phyloP scores from a whole-genome alignment of 495 filamentous ascomycete species.

The Darksidea phi region DNA sequence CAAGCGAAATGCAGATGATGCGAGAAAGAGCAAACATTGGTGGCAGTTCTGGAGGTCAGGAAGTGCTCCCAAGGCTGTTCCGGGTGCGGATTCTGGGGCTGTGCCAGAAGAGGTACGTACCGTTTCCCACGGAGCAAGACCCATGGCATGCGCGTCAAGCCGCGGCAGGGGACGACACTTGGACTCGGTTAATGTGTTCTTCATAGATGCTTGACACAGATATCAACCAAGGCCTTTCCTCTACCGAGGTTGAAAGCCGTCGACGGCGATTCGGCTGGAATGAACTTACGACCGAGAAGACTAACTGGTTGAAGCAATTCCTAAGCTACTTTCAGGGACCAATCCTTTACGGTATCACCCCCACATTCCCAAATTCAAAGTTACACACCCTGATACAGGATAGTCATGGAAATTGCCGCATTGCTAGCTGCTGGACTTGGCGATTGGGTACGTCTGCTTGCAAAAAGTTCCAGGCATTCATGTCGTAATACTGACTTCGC shows the following conservation, averaged over 20 bases:
- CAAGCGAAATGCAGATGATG: conserved; percentile 28
- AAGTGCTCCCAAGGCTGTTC: conserved; percentile 21
- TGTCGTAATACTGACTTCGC: background rate
- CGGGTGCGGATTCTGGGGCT: background rate
- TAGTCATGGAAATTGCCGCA: conserved; percentile 85
- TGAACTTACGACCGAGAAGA: conserved; percentile 73
- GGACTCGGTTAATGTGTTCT: conserved; percentile 49
- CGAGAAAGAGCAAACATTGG: conserved; percentile 35
- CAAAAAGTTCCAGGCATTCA: background rate
- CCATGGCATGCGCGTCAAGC: conserved; percentile 23
- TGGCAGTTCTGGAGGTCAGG: conserved; percentile 55
- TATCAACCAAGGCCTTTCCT: conserved; percentile 60
- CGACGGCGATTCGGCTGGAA: conserved; percentile 70
- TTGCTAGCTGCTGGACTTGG: conserved; percentile 73
- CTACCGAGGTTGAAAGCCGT: conserved; percentile 60
- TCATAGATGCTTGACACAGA: conserved; percentile 74
- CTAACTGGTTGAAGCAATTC: conserved; percentile 74
- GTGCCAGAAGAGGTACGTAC: conserved; percentile 7
- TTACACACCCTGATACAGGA: conserved; percentile 29
- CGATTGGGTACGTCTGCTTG: conserved; percentile 55
- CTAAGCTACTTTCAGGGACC: conserved; percentile 77
- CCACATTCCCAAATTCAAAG: conserved; percentile 1
- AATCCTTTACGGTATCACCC: conserved; percentile 73
- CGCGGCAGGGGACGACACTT: conserved; percentile 33
- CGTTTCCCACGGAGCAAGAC: conserved; percentile 34